Base-by-base conservation (phyloP, 1,284 basidiomycete genomes). In the Malassezia yamatoensis region DNA sequence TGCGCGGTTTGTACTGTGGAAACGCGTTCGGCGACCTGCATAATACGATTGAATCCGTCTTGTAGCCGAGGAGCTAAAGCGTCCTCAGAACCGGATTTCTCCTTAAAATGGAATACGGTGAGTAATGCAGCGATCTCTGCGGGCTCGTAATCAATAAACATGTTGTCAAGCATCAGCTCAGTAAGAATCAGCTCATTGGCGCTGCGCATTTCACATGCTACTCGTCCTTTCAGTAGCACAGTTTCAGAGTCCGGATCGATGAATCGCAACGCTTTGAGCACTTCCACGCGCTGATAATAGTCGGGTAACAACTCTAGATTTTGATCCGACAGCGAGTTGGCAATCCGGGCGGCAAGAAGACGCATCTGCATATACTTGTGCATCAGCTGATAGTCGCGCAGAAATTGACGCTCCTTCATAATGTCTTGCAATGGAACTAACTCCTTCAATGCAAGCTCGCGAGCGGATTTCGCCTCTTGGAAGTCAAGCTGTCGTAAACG, bases 141-240 rank as follows among this genome's bases (percentile, higher is more conserved):
- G 0, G 94, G 88, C 48, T 89, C 87, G 75, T 89, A 96, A 16
- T 80, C 79, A 3, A 88, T 87, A 15, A 98, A 80, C 4, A 86
- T 86, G 71, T 98, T 98, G 72, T 98, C 94, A 49, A 98, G 81
- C 54, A 99, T 94, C 35, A 99, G 82, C 71, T 99, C 94, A 0
- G 94, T 98, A 41, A 98, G 79, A 37, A 98, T 83, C 24, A 99
- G 58, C 59, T 73, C 71, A 66, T 90, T 90, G 3, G 87, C 89
- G 5, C 91, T 96, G 75, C 98, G 98, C 76, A 99, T 96, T 79
- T 98, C 94, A 79, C 94, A 98, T 18, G 94, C 94, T 10, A 98
- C 94, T 44, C 94, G 83, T 11, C 94, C 94, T 74, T 99, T 99
- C 58, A 98, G 81, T 21, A 90, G 81, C 1, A 99, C 91, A 0